Evolutionary conservation across 176 grass and related monocot species (phyloP), one percentile per base, ranked within the genome.

Genomic region (Hsuehochloa calcarea): DNA sequence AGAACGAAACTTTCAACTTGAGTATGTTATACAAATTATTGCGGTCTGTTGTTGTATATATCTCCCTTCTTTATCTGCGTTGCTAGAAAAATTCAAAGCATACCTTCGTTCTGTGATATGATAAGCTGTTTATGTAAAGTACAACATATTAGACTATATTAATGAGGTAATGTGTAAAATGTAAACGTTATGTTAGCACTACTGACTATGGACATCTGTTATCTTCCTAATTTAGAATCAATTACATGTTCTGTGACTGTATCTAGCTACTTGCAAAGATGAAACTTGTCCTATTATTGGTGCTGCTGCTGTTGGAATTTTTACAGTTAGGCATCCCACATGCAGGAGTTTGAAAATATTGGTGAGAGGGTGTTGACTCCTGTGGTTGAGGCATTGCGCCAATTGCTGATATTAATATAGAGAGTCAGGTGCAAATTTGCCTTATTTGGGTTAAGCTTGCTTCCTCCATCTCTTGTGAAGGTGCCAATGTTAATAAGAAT

Each of bases 381-480:
- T 86, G 80, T 99, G 62, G 55, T 91, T 68, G 90, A 99, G 86
- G 93, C 91, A 25, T 60, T 99, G 88, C 78, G 44, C 93, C 96
- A 12, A 90, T 96, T 87, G 93, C 93, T 40, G 90, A 96, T 70
- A 94, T 99, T 70, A 92, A 84, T 87, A 80, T 99, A 78, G 96
- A 99, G 87, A 96, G 93, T 88, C 96, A 99, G 96, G 93, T 99
- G 86, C 78, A 38, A 54, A 75, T 84, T 84, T 74, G 13, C 60
- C 17, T 84, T 83, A 13, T 45, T 84, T 87, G 34, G 16, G 38
- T 31, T 56, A 62, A 47, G 17, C 54, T 47, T 85, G 17, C 54
- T 58, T 85, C 6, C 66, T 81, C 47, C 29, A 60, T 86, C 74
- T 78, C 31, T 65, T 75, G 34, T 78, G 8, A 56, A 85, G 34